A percentile compares a stretch with the other conserved stretches of the same genome.
Evolutionary conservation across 139 green algal genomes (phyloP).

Genomic region (Picochlorum sp.): DNA sequence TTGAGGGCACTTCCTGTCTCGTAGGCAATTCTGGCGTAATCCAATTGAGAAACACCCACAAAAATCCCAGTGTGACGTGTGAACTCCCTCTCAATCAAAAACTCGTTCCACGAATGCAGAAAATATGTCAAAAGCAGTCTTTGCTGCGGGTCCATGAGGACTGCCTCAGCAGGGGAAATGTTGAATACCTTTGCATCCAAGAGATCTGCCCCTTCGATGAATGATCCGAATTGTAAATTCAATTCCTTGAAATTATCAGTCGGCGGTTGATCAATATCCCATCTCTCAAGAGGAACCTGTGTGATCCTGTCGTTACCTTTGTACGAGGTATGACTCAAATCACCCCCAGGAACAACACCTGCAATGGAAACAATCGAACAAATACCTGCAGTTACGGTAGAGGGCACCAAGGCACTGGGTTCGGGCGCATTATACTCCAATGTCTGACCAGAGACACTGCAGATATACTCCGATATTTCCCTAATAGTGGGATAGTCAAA

Average conservation of each 20-base stretch:
- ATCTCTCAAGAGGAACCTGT: slow-evolving; percentile 39
- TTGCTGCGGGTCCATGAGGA: slow-evolving; percentile 73
- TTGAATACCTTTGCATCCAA: slow-evolving; percentile 46
- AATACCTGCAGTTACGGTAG: not conserved
- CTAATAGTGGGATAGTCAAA: slow-evolving; percentile 42
- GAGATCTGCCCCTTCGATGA: slow-evolving; percentile 33
- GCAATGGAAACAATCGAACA: slow-evolving; percentile 11
- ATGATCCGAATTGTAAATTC: slow-evolving; percentile 48
- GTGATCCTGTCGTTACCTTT: slow-evolving; percentile 25
- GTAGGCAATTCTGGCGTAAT: slow-evolving; percentile 51
- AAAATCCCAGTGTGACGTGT: slow-evolving; percentile 45
- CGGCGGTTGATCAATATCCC: slow-evolving; percentile 33
- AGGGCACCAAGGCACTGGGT: not conserved
- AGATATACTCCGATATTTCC: slow-evolving; percentile 23
- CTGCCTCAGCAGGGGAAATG: slow-evolving; percentile 42
- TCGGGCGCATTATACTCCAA: not conserved
- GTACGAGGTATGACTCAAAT: slow-evolving; percentile 2
- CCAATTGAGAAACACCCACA: slow-evolving; percentile 68
- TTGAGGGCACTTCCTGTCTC: slow-evolving; percentile 18
- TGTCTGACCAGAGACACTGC: not conserved
- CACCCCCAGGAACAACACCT: slow-evolving; percentile 19
- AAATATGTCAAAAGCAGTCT: slow-evolving; percentile 50
- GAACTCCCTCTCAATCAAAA: not conserved
- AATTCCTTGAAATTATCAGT: slow-evolving; percentile 13
- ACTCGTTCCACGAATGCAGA: slow-evolving; percentile 13